A percentile compares a stretch with the other conserved stretches of the same genome.
phyloP scores from a whole-genome alignment of 331 rosid species.

The Rosa hybrid region DNA sequence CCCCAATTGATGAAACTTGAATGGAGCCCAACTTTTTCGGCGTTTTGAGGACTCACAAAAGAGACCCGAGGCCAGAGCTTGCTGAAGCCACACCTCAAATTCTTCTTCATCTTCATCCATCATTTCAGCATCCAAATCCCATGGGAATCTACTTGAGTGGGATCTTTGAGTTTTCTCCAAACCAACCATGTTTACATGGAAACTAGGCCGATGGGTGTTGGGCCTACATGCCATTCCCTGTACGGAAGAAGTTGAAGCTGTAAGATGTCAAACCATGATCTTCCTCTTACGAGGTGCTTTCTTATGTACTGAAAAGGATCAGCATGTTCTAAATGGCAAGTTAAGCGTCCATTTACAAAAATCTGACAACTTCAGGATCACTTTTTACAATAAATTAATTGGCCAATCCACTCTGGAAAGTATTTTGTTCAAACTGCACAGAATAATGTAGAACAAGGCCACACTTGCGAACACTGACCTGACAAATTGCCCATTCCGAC shows the following conservation, averaged over 20 bases:
- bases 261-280: neutral
- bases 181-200: constrained; percentile 98
- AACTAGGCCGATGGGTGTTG: constrained; percentile 93
- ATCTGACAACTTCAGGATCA: neutral
- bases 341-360: neutral
- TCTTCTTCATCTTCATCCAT: constrained; percentile 94
- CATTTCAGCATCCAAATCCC: constrained; percentile 98
- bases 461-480: constrained; percentile 55
- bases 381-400: neutral
- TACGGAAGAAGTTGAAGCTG: constrained; percentile 20
- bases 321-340: neutral
- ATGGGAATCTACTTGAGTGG: constrained; percentile 80
- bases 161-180: constrained; percentile 81
- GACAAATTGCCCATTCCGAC: constrained; percentile 99
- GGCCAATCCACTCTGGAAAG: constrained; percentile 3
- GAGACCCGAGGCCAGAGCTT: constrained; percentile 92
- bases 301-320: constrained; percentile 5
- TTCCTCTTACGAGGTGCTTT: neutral
- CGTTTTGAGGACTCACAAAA: constrained; percentile 90
- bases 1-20: constrained; percentile 81
- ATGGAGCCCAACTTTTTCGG: constrained; percentile 97
- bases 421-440: neutral
- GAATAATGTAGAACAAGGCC: neutral
- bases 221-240: constrained; percentile 99
- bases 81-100: constrained; percentile 92